Percentiles rank a stretch among this genome's conserved stretches.
Evolutionary conservation across 2,329 filamentous ascomycete species (phyloP).

Genomic region (Graphilbum sp.): DNA sequence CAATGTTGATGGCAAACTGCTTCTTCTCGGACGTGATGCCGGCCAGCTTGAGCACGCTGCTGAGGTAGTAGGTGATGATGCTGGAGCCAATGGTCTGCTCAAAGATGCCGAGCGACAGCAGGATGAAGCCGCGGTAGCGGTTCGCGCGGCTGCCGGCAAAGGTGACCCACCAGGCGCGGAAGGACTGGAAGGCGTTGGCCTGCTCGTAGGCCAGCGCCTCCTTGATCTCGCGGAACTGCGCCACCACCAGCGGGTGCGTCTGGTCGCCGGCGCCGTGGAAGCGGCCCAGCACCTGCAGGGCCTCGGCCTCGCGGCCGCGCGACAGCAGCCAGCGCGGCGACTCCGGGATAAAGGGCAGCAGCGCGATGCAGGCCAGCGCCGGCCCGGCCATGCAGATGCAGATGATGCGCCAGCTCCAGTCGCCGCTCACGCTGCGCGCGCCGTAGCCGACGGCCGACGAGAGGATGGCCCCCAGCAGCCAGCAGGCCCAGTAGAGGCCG

Average conservation of each 20-base stretch:
- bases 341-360: constrained; percentile 26
- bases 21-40: constrained; percentile 31
- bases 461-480: constrained; percentile 29
- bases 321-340: constrained; percentile 33
- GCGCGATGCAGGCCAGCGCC: constrained; percentile 25
- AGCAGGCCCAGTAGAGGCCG: constrained; percentile 30
- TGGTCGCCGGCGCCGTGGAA: constrained; percentile 36
- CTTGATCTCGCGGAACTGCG: constrained; percentile 8
- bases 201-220: constrained; percentile 13
- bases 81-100: constrained; percentile 26
- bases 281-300: constrained; percentile 23
- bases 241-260: constrained; percentile 11
- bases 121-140: constrained; percentile 1
- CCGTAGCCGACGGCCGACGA: constrained; percentile 26
- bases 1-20: constrained; percentile 28
- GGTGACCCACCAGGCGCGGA: constrained; percentile 1
- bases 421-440: constrained; percentile 18
- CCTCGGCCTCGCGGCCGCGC: constrained; percentile 26
- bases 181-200: constrained; percentile 5
- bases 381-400: constrained; percentile 4
- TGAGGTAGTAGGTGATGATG: constrained; percentile 30
- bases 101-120: constrained; percentile 19
- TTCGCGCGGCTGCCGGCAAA: not conserved
- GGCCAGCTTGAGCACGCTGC: constrained; percentile 30
- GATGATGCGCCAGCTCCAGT: constrained; percentile 24